Conservation (phyloP, 179 eudicot genomes). For the Actinidia chinensis region DNA sequence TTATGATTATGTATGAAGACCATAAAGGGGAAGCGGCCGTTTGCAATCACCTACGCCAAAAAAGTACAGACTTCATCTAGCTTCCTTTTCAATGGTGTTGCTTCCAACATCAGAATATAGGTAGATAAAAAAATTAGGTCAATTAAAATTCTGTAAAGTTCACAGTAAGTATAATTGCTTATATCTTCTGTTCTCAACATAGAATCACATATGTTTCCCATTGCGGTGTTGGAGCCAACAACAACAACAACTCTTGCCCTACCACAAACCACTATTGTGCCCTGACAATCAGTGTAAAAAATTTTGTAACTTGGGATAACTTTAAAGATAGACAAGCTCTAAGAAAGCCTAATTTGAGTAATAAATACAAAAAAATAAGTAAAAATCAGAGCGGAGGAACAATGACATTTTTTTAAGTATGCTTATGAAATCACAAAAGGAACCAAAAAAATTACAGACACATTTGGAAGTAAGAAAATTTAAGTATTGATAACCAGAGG, state of each 20-base stretch:
- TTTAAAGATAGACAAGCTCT: background rate
- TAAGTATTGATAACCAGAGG: too few species aligned
- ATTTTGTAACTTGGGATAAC: background rate
- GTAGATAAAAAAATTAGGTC: constrained; percentile 7
- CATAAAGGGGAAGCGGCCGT: background rate
- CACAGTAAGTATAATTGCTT: constrained; percentile 24
- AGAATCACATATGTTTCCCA: constrained; percentile 99
- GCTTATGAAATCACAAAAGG: background rate
- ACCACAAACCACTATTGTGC: constrained; percentile 94
- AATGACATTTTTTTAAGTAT: background rate
- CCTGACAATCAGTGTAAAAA: constrained; percentile 47
- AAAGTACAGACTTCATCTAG: constrained; percentile 95
- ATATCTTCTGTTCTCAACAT: constrained; percentile 96
- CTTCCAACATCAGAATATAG: constrained; percentile 64
- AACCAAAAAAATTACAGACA: background rate
- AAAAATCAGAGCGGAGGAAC: background rate
- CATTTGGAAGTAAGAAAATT: background rate
- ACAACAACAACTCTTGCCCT: constrained; percentile 90
- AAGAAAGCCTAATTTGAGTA: background rate
- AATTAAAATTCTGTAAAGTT: background rate
- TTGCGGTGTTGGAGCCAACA: constrained; percentile 98
- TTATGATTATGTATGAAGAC: background rate
- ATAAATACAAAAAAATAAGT: background rate
- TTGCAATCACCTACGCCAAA: constrained; percentile 78
- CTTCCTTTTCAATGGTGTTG: constrained; percentile 93